Conservation (phyloP, 495 filamentous ascomycete species). For the Cryomyces minteri region DNA sequence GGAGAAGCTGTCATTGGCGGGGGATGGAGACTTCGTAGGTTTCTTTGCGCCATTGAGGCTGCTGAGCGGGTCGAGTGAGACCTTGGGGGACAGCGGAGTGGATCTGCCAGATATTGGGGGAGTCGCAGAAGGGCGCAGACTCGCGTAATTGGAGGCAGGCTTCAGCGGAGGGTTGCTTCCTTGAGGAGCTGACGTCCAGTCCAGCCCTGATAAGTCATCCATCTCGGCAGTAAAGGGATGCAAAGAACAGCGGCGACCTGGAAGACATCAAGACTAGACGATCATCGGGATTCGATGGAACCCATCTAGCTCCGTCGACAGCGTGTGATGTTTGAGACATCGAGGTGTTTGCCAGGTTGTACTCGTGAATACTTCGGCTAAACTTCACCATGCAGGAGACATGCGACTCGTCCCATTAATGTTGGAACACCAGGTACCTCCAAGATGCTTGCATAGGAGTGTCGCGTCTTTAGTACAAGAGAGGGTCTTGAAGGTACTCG, state of each 20-base stretch:
- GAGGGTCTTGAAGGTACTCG: too few relatives aligned
- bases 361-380: too few relatives aligned
- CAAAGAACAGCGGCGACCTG: not conserved
- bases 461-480: too few relatives aligned
- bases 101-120: slow-evolving; percentile 40
- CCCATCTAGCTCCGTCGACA: too few relatives aligned
- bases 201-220: not conserved
- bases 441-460: too few relatives aligned
- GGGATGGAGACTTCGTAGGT: slow-evolving; percentile 38
- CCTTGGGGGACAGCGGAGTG: slow-evolving; percentile 38
- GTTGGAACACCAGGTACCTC: too few relatives aligned
- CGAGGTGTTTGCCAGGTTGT: too few relatives aligned
- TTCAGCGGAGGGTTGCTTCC: not conserved
- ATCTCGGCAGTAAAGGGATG: not conserved
- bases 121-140: not conserved
- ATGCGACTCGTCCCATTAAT: too few relatives aligned
- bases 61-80: slow-evolving; percentile 19
- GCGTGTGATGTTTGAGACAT: too few relatives aligned
- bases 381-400: too few relatives aligned
- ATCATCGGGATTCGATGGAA: not conserved
- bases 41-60: slow-evolving; percentile 25
- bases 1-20: slow-evolving; percentile 70
- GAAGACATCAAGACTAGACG: not conserved
- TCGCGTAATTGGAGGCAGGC: not conserved
- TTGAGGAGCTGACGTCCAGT: not conserved